Evolutionary conservation across 2,329 filamentous ascomycete genomes (phyloP).

Genomic region (Hypocreales sp.): DNA sequence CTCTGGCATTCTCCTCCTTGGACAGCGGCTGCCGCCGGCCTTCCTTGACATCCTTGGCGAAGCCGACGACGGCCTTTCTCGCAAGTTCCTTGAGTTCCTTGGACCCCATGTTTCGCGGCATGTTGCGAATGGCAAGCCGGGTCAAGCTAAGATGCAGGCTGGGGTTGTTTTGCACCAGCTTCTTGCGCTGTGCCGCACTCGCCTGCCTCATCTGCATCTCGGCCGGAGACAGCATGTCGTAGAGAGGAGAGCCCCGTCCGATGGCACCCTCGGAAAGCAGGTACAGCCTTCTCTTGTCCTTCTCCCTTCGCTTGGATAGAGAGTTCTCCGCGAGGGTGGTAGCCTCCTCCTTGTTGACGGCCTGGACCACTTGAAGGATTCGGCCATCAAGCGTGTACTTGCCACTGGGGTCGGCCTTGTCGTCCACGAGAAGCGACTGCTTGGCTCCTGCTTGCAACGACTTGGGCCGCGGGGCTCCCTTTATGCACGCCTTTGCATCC

Average conservation of each 20-base stretch:
- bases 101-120: slow-evolving; percentile 67
- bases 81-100: slow-evolving; percentile 88
- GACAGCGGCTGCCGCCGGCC: slow-evolving; percentile 64
- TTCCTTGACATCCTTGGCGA: slow-evolving; percentile 75
- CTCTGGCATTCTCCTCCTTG: slow-evolving; percentile 75
- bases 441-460: slow-evolving; percentile 35
- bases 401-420: slow-evolving; percentile 64
- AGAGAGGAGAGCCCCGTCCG: slow-evolving; percentile 59
- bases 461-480: slow-evolving; percentile 49
- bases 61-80: slow-evolving; percentile 83
- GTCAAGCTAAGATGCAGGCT: slow-evolving; percentile 79
- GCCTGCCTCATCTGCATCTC: slow-evolving; percentile 83
- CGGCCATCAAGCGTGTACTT: slow-evolving; percentile 84
- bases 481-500: slow-evolving; percentile 64
- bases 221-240: slow-evolving; percentile 56
- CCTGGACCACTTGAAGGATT: slow-evolving; percentile 68
- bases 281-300: slow-evolving; percentile 82
- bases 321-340: slow-evolving; percentile 57
- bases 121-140: slow-evolving; percentile 78
- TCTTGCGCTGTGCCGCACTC: slow-evolving; percentile 74
- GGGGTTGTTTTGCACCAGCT: slow-evolving; percentile 81
- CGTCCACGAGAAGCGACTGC: slow-evolving; percentile 78
- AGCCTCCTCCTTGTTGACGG: slow-evolving; percentile 74
- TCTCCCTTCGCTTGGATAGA: slow-evolving; percentile 47
- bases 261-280: slow-evolving; percentile 79